Base-by-base conservation (phyloP, 148 eudicot genomes). In the Selenicereus undatus region DNA sequence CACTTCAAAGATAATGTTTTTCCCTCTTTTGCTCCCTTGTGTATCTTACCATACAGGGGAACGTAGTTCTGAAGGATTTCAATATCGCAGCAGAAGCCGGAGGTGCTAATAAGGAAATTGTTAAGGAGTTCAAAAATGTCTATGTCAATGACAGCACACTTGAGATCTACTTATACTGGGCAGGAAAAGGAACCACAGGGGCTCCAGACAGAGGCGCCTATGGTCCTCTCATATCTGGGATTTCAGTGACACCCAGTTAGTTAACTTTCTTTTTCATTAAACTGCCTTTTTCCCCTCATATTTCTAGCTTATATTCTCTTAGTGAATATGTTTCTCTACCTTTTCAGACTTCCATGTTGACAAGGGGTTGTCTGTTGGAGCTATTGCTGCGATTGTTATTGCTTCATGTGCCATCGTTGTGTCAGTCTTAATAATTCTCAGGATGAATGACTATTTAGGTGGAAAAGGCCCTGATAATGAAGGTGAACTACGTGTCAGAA, bases 191-290 rank as follows among this genome's bases (percentile, higher is more conserved):
- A 64, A 94, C 97, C 22, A 94, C 84, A 11, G 84, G 89, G 65
- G 71, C 93, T 86, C 98, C 97, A 35, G 62, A 24, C 18, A 82
- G 92, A 86, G 88, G 91, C 56, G 90, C 87, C 70, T 91, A 94
- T 81, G 98, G 98, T 54, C 98, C 98, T 79, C 92, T 93, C 74
- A 87, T 94, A 87, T 93, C 97, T 75, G 98, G 91, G 71, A 94
- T 94, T 78, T 64, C 94, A 11, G 90, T 94, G 56, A 94, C 95
- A 80, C 97, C 98, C 30, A 93, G 98, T 94, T 71, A 88, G 90
- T 86, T 30, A 22, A 78, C 35, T 9, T 65, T 70, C 45, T 52
- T 4, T 75, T 76, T 29, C 75, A 81, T 36, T 14, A 73, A 74
- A 18, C 45, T 73, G 22, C 14, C 0, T 32, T 50, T 73, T 27